Base-by-base conservation (phyloP, 169 alveolate species). In the Neospora caninum region DNA sequence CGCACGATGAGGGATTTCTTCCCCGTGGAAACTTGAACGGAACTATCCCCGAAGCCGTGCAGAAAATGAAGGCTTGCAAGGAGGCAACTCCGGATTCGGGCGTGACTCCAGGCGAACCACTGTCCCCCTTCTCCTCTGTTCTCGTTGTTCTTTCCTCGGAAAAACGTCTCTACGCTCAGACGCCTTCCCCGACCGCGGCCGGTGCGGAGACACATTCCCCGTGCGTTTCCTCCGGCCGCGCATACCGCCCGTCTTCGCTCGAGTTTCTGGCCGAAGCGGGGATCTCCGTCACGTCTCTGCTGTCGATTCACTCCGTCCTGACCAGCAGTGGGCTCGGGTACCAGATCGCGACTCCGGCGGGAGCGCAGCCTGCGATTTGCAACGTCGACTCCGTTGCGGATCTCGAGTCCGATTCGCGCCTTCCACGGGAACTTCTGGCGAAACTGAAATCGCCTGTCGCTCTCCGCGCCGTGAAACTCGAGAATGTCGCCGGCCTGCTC, bases 261-360 rank as follows among this genome's bases (percentile, higher is more conserved):
- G 92, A 86, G 83, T 84, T 69, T 31, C 80, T 92, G 45, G 95
- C 95, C 10, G 95, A 92, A 2, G 95, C 95, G 4, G 95, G 95
- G 27, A 88, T 92, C 18, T 84, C 95, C 13, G 82, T 92, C 54
- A 0, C 82, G 25, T 92, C 95, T 20, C 64, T 92, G 29, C 69
- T 92, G 82, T 29, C 92, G 13, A 92, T 92, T 36, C 95, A 92
- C 89, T 43, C 88, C 64, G 82, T 91, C 0, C 34, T 36, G 6
- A 41, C 78, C 64, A 84, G 83, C 89, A 54, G 93, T 43, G 95
- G 95, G 31, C 54, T 41, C 67, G 22, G 88, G 73, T 67, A 83
- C 18, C 92, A 49, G 58, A 49, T 92, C 29, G 93, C 88, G 42
- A 92, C 95, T 58, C 92, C 92, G 2, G 64, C 95, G 1, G 95